Conservation (phyloP, 495 filamentous ascomycete genomes). For the Sporormia fimetaria region DNA sequence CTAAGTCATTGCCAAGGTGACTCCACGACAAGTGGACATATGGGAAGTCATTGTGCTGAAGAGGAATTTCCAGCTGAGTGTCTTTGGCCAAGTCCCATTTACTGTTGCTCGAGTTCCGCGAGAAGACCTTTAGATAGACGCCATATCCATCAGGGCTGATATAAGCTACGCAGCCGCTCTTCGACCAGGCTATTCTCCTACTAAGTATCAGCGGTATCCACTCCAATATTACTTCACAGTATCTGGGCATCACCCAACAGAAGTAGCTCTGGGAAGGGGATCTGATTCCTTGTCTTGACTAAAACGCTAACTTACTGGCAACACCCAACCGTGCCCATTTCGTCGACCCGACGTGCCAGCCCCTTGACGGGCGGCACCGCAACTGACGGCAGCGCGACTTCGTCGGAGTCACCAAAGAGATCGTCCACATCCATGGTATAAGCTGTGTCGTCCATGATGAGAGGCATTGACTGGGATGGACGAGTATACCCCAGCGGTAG, state of each 20-base stretch:
- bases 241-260: background rate
- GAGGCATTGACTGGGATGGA: conserved; percentile 23
- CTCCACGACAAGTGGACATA: conserved; percentile 74
- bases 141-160: conserved; percentile 58
- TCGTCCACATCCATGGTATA: conserved; percentile 57
- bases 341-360: conserved; percentile 62
- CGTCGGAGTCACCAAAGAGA: conserved; percentile 59
- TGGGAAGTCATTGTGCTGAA: conserved; percentile 43
- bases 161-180: conserved; percentile 72
- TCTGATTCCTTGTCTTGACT: background rate
- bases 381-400: conserved; percentile 42
- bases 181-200: conserved; percentile 84
- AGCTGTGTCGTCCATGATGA: conserved; percentile 59
- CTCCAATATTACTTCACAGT: background rate
- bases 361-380: conserved; percentile 46
- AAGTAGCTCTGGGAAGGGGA: background rate
- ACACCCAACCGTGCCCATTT: conserved; percentile 66
- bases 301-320: conserved; percentile 54
- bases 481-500: background rate
- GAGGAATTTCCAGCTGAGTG: conserved; percentile 35
- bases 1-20: conserved; percentile 58
- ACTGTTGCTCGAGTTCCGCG: conserved; percentile 56
- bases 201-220: background rate
- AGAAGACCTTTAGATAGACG: conserved; percentile 60
- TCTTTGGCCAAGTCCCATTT: conserved; percentile 67